These are phyloP conservation scores for Centella asiatica DNA, from an alignment of 129 eudicot species.

Conservation along the genomic window DNA sequence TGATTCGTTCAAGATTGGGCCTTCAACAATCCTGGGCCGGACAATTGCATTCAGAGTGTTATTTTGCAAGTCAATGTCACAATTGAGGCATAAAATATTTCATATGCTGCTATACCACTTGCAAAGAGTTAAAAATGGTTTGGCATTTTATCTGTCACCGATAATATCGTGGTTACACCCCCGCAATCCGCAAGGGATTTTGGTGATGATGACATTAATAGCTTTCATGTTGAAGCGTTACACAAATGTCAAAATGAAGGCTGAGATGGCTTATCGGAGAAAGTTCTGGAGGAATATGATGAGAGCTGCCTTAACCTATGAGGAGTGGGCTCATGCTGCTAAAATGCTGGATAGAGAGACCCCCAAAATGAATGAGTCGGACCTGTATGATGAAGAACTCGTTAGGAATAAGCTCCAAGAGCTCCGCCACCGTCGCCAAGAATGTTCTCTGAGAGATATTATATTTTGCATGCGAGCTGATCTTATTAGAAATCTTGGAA, in stretches of 20 bases:
- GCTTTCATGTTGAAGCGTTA: conserved; percentile 75
- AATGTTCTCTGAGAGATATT: conserved; percentile 79
- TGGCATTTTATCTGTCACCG: conserved; percentile 33
- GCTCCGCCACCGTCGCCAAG: conserved; percentile 79
- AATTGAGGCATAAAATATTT: conserved; percentile 52
- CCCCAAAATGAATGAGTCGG: conserved; percentile 55
- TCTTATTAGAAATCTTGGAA: conserved; percentile 80
- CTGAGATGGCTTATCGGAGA: conserved; percentile 83
- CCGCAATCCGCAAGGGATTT: conserved; percentile 88
- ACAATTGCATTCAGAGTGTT: conserved; percentile 71
- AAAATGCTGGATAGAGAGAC: conserved; percentile 88
- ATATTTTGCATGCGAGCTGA: conserved; percentile 94
- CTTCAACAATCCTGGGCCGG: conserved; percentile 65
- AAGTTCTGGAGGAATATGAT: conserved; percentile 96
- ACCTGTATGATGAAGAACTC: conserved; percentile 80
- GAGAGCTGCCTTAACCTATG: conserved; percentile 80
- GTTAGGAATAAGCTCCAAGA: conserved; percentile 79
- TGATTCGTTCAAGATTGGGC: conserved; percentile 80
- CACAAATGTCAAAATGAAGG: conserved; percentile 70
- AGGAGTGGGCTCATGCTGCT: conserved; percentile 99
- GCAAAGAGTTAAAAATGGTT: conserved; percentile 19
- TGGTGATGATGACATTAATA: conserved; percentile 58
- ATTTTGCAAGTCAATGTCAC: conserved; percentile 67
- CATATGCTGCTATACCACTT: conserved; percentile 32
- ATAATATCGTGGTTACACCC: conserved; percentile 86